Evolutionary conservation across 2,329 filamentous ascomycete species (phyloP), one percentile per base, ranked within the genome.

Genomic region (Lasiodiplodia sp.): DNA sequence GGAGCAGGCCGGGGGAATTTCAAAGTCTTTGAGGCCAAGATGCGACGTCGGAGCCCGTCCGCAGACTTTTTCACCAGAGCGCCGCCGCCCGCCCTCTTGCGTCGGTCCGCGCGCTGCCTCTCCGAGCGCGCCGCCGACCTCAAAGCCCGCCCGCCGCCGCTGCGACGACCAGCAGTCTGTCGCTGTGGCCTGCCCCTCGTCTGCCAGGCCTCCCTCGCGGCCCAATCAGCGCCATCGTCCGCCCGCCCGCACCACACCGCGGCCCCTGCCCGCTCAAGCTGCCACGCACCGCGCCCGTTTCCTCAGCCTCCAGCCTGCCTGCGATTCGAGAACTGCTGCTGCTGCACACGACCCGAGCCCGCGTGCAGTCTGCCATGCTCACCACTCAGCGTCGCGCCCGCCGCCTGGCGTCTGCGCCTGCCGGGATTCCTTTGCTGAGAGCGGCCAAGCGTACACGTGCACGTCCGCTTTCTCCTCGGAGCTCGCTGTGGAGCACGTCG

Each of bases 1-100:
- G 55, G 21, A 52, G 55, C 56, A 56, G 67, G 73, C 75, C 73
- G 74, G 67, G 76, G 74, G 74, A 76, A 63, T 62, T 57, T 53
- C 52, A 51, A 64, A 38, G 38, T 44, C 28, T 25, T 55, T 37
- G 58, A 60, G 52, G 67, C 67, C 57, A 63, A 56, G 67, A 40
- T 52, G 57, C 67, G 67, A 53, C 57, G 52, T 68, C 67, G 67
- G 67, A 68, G 60, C 60, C 60, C 51, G 31, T 47, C 60, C 44
- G 60, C 60, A 64, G 60, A 64, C 60, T 64, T 64, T 64, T 64
- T 64, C 60, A 64, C 60, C 51, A 51, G 60, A 52, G 60, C 60
- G 60, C 60, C 60, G 60, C 60, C 60, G 60, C 60, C 60, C 47
- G 60, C 60, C 44, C 5, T 38, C 60, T 49, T 52, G 60, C 60